phyloP scores from a whole-genome alignment of 331 rosid species.

The Pyracantha coccinea region DNA sequence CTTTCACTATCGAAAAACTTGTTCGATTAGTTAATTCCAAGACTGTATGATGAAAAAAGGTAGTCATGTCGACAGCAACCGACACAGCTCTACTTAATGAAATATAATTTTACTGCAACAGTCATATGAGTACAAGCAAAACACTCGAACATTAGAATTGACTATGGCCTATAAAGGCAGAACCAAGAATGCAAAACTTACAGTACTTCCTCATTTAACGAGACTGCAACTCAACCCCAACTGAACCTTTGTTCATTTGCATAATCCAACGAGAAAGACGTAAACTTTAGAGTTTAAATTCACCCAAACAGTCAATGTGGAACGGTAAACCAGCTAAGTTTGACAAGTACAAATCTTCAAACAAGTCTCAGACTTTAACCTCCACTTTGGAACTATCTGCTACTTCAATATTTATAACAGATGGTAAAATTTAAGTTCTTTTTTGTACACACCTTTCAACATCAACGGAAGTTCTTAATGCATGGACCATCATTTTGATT shows the following conservation, averaged over 20 bases:
- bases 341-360: not conserved
- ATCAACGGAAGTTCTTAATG: not conserved
- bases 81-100: not conserved
- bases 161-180: not conserved
- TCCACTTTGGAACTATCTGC: not conserved
- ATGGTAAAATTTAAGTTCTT: not conserved
- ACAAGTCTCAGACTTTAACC: not conserved
- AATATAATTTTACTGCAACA: not conserved
- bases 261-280: not conserved
- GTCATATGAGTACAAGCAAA: not conserved
- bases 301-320: not conserved
- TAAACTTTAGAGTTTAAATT: not conserved
- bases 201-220: not conserved
- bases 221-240: too few relatives aligned
- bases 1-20: not conserved
- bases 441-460: not conserved
- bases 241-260: too few relatives aligned
- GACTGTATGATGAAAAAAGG: not conserved
- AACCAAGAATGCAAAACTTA: not conserved
- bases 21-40: not conserved
- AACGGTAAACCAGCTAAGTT: not conserved
- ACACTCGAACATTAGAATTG: not conserved
- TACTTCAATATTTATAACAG: not conserved
- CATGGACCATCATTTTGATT: not conserved
- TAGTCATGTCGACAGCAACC: not conserved